phyloP scores from a whole-genome alignment of 192 early-diverging fungal species.

The Dimargaris cristalligena region DNA sequence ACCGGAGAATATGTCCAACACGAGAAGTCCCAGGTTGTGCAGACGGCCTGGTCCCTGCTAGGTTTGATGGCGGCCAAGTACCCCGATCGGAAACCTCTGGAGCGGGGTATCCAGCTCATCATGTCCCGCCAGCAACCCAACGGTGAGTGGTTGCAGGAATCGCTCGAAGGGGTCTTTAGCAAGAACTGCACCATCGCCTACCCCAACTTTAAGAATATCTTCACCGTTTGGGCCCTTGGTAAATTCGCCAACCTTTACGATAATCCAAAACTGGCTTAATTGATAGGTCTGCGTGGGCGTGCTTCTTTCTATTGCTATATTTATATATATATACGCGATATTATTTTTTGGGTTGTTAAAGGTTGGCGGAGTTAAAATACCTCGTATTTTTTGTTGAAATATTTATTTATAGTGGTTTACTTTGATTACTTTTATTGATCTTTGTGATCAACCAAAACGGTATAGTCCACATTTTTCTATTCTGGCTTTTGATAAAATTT shows the following conservation, averaged over 20 bases:
- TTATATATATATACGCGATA: no score
- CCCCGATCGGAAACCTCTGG: slow-evolving; percentile 46
- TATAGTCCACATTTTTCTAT: no score
- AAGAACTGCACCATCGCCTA: slow-evolving; percentile 73
- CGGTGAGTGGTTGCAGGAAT: slow-evolving; percentile 94
- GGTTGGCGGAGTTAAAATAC: no score
- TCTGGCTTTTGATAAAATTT: no score
- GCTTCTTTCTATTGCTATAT: no score
- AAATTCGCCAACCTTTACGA: slow-evolving; percentile 61
- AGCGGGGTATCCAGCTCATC: slow-evolving; percentile 46
- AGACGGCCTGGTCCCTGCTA: slow-evolving; percentile 79
- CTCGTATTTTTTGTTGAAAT: no score
- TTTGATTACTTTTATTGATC: no score
- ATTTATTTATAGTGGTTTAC: no score
- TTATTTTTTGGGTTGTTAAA: no score
- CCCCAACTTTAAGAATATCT: slow-evolving; percentile 87
- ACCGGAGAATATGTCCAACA: slow-evolving; percentile 40
- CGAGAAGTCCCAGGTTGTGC: slow-evolving; percentile 71
- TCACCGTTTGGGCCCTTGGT: slow-evolving; percentile 84
- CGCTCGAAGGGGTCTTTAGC: slow-evolving; percentile 97
- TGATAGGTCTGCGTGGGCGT: no score
- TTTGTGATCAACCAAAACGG: no score
- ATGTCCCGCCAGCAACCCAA: slow-evolving; percentile 74
- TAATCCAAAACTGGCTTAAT: slow-evolving; percentile 13
- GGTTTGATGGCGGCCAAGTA: slow-evolving; percentile 83